phyloP scores from a whole-genome alignment of 78 protist species.

The Emiliania huxleyi region DNA sequence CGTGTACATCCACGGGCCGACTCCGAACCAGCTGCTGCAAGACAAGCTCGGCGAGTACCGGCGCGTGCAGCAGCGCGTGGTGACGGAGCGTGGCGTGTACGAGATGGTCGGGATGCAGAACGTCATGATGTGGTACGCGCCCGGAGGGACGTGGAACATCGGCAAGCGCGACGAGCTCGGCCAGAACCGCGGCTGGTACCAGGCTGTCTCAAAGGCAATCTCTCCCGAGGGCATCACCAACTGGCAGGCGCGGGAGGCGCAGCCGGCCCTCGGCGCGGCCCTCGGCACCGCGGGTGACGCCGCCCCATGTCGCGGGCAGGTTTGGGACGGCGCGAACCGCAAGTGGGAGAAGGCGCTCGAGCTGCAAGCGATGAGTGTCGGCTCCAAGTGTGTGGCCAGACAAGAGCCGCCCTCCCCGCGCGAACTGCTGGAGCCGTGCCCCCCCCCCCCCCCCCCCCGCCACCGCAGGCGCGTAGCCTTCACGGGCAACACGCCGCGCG shows the following conservation, averaged over 20 bases:
- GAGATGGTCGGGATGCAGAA: slow-evolving; percentile 9
- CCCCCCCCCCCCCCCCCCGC: too few relatives aligned
- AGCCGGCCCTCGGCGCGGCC: too few relatives aligned
- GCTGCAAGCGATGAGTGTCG: neutral
- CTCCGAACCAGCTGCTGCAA: neutral
- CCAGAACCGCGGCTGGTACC: slow-evolving; percentile 1
- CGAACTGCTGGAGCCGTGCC: too few relatives aligned
- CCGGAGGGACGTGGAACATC: slow-evolving; percentile 7
- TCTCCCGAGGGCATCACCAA: neutral
- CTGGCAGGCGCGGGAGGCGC: neutral
- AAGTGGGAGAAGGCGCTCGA: slow-evolving; percentile 1
- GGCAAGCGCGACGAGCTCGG: neutral
- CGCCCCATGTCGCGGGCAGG: neutral
- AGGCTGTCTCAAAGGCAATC: neutral
- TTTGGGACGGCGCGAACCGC: slow-evolving; percentile 8
- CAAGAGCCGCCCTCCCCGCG: too few relatives aligned
- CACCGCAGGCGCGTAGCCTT: neutral
- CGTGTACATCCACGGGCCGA: slow-evolving; percentile 2
- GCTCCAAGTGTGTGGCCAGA: neutral
- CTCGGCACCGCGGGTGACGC: too few relatives aligned
- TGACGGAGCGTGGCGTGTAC: slow-evolving; percentile 3
- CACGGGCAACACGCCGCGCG: neutral
- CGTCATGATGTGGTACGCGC: slow-evolving; percentile 19
- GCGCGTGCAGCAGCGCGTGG: neutral
- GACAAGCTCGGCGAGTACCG: slow-evolving; percentile 20